These are phyloP conservation scores for Escallonia rubra DNA, from an alignment of 129 eudicot genomes.

Conservation along the genomic window DNA sequence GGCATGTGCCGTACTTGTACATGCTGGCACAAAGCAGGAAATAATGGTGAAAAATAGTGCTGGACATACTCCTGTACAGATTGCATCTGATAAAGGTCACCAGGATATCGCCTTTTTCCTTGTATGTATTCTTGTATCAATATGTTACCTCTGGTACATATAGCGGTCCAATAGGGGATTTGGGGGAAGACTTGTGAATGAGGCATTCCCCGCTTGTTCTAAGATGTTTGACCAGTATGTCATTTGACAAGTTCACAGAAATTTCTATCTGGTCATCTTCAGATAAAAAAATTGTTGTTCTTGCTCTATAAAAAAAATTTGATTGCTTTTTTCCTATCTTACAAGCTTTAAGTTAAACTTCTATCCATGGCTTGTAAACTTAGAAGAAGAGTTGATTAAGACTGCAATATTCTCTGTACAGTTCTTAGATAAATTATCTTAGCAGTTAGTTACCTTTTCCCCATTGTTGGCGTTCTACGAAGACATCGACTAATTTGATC, in stretches of 20 bases:
- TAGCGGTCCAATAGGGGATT: not conserved
- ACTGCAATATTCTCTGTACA: too few relatives aligned
- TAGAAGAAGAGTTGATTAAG: too few relatives aligned
- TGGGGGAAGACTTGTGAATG: not conserved
- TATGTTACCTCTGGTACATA: not conserved
- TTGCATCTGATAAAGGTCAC: conserved; percentile 95
- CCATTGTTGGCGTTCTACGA: too few relatives aligned
- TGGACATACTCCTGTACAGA: conserved; percentile 76
- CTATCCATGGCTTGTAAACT: too few relatives aligned
- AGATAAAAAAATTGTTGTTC: too few relatives aligned
- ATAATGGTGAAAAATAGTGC: conserved; percentile 69
- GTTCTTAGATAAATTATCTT: too few relatives aligned
- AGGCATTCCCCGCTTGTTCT: not conserved
- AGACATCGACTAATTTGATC: conserved; percentile 7
- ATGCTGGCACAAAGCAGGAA: conserved; percentile 83
- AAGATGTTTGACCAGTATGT: not conserved
- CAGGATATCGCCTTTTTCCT: conserved; percentile 73
- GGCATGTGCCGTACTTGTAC: conserved; percentile 78
- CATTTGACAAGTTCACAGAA: too few relatives aligned
- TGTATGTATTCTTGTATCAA: conserved; percentile 41
- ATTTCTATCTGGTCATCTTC: too few relatives aligned
- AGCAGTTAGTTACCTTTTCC: too few relatives aligned
- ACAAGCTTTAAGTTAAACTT: too few relatives aligned
- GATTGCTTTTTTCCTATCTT: too few relatives aligned
- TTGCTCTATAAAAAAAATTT: too few relatives aligned